Conservation (phyloP, 768 basidiomycete species). For the Rhizopogon rudus region DNA sequence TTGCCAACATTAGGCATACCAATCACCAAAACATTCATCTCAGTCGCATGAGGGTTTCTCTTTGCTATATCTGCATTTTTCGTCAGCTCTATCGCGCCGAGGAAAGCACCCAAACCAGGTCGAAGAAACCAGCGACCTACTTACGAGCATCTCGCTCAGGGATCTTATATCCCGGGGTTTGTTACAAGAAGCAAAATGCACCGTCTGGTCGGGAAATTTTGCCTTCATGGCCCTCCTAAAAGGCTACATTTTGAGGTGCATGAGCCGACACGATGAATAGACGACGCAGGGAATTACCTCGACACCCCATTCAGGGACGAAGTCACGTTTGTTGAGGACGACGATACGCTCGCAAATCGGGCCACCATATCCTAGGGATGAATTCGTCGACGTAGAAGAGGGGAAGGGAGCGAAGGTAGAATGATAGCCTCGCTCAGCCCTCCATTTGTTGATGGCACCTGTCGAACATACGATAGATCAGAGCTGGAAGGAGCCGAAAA, state of each 20-base stretch:
- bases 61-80: constrained; percentile 57
- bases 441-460: constrained; percentile 69
- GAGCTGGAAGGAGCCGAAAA: constrained; percentile 10
- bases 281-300: constrained; percentile 45
- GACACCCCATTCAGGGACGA: constrained; percentile 85
- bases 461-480: constrained; percentile 14
- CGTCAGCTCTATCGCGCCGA: neutral
- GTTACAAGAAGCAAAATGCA: constrained; percentile 72
- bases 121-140: constrained; percentile 41
- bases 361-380: constrained; percentile 18
- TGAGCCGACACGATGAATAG: neutral
- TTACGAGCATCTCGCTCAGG: constrained; percentile 64
- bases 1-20: constrained; percentile 99
- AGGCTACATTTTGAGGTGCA: constrained; percentile 41
- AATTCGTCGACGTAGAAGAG: constrained; percentile 20
- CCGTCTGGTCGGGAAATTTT: constrained; percentile 64
- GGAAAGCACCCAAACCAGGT: neutral
- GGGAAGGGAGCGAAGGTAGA: constrained; percentile 35
- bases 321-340: constrained; percentile 89
- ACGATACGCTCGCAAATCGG: constrained; percentile 76
- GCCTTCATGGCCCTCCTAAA: constrained; percentile 67
- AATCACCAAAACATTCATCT: constrained; percentile 86
- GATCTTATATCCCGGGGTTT: constrained; percentile 57
- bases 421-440: constrained; percentile 59
- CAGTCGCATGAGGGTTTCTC: constrained; percentile 62